Conservation (phyloP, 2,329 filamentous ascomycete species). For the Fusarium nygamai region DNA sequence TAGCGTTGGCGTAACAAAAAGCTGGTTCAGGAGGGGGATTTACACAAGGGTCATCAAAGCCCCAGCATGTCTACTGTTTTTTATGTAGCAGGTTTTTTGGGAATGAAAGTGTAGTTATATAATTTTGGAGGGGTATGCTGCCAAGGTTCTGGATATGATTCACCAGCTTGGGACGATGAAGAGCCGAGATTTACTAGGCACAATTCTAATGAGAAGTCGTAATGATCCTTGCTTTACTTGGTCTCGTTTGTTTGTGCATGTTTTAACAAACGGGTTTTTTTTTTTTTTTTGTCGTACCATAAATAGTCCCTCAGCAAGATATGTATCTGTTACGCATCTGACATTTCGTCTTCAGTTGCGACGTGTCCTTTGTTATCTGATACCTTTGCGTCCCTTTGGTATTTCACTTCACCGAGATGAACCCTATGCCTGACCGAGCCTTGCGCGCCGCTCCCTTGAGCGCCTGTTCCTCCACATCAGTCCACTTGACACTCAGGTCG, state of each 20-base stretch:
- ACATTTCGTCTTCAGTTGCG: not conserved
- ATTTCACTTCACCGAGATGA: conserved; percentile 70
- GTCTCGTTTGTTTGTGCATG: not conserved
- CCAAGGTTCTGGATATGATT: conserved; percentile 2
- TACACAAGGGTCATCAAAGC: conserved; percentile 9
- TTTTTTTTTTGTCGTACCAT: not conserved
- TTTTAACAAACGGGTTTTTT: not conserved
- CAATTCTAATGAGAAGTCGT: conserved; percentile 34
- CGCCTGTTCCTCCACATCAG: conserved; percentile 71
- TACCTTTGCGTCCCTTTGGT: not conserved
- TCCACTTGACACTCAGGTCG: conserved; percentile 73
- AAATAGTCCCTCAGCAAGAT: not conserved
- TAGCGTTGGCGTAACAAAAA: conserved; percentile 47
- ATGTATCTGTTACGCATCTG: not conserved
- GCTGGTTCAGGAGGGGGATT: conserved; percentile 24
- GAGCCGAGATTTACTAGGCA: conserved; percentile 5
- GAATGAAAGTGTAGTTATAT: conserved; percentile 23
- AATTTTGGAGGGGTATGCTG: conserved; percentile 8
- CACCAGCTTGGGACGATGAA: conserved; percentile 3
- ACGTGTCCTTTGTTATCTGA: not conserved
- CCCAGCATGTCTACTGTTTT: conserved; percentile 21
- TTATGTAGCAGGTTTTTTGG: conserved; percentile 4
- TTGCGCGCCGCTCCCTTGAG: conserved; percentile 65
- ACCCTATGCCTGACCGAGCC: conserved; percentile 71
- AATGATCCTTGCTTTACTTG: conserved; percentile 31